Evolutionary conservation across 805 yeast genomes (phyloP), one percentile per base, ranked within the genome.

Genomic region (Tetrapisispora taiwanensis): DNA sequence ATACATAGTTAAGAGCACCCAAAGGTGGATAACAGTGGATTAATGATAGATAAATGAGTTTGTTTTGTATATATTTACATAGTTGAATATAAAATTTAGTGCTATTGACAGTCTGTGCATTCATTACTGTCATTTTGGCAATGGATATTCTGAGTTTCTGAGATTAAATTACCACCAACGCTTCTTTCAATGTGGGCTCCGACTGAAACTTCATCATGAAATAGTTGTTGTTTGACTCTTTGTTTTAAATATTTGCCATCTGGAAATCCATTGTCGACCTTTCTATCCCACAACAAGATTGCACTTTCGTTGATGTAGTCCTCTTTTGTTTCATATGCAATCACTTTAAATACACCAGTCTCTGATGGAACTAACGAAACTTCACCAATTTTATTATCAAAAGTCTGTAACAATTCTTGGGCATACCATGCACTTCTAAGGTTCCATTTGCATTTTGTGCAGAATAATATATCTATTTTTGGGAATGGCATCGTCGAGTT

Each of bases 371-470:
- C 61, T 58, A 74, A 56, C 0, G 78, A 64, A 2, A 79, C 74
- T 45, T 80, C 82, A 14, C 78, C 79, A 7, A 78, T 54, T 19
- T 68, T 67, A 4, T 63, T 60, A 3, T 79, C 80, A 60, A 86
- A 88, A 0, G 96, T 88, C 55, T 83, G 86, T n/a, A 87, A 64
- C 1, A 88, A 66, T 61, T 87, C 96, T 58, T 84, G 95, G 28
- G 78, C 67, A 52, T 85, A 85, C 95, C 95, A 88, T 0, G 85
- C 73, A 1, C 95, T 94, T 12, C 96, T 67, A 39, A 85, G 73
- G 53, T 84, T 83, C 96, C 96, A 87, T 55, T 83, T 82, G 68
- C 96, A 87, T 56, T 74, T 76, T 32, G 83, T 81, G 58, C 96
- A 87, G 63, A 81, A 87, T 51, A 75, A 72, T 35, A 87, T 85